phyloP scores from a whole-genome alignment of 306 rosid species.

The Cucumis sativus region DNA sequence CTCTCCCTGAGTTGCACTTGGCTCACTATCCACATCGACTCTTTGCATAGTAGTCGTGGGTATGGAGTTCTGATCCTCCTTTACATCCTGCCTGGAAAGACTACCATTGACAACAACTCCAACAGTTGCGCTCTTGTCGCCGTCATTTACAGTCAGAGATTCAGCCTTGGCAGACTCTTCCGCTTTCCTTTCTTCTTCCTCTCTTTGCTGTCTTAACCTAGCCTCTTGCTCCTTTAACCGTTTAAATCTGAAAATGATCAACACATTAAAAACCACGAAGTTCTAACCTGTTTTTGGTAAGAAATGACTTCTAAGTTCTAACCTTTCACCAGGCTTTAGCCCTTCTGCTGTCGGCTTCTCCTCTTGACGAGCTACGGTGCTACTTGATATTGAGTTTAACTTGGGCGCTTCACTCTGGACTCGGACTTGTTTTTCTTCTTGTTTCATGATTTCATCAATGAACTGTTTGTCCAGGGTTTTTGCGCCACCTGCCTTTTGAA shows the following conservation, averaged over 20 bases:
- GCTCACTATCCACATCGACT: slow-evolving; percentile 14
- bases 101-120: slow-evolving; percentile 49
- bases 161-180: slow-evolving; percentile 41
- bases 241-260: slow-evolving; percentile 49
- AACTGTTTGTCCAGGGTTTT: slow-evolving; percentile 37
- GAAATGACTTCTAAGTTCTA: slow-evolving; percentile 1
- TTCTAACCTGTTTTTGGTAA: neutral
- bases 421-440: slow-evolving; percentile 33
- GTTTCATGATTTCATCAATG: slow-evolving; percentile 27
- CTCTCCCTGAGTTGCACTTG: neutral
- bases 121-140: slow-evolving; percentile 22
- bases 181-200: slow-evolving; percentile 61
- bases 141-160: slow-evolving; percentile 23
- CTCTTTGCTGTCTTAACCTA: slow-evolving; percentile 46
- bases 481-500: slow-evolving; percentile 88
- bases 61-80: slow-evolving; percentile 27
- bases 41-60: slow-evolving; percentile 23
- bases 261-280: slow-evolving; percentile 12
- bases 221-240: slow-evolving; percentile 79
- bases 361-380: slow-evolving; percentile 23
- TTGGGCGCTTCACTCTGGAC: slow-evolving; percentile 38
- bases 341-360: slow-evolving; percentile 42
- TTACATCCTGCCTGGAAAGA: slow-evolving; percentile 19
- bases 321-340: slow-evolving; percentile 80
- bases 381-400: slow-evolving; percentile 14